These are phyloP conservation scores for Pseudogymnoascus sp. DNA, from an alignment of 2,329 filamentous ascomycete species.

Conservation along the genomic window DNA sequence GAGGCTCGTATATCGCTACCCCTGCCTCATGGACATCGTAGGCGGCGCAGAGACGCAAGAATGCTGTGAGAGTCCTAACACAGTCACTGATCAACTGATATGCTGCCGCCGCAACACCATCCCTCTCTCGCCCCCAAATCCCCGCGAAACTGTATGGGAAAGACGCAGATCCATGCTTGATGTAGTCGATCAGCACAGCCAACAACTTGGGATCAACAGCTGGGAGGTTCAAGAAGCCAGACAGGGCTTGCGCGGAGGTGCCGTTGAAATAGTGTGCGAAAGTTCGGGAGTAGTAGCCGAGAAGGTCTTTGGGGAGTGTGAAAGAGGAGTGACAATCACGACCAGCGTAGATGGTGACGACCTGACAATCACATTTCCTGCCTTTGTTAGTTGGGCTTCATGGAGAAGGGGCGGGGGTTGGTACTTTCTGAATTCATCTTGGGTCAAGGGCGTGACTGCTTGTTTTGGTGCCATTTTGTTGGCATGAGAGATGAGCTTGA, in stretches of 20 bases:
- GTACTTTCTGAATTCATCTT: background rate
- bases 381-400: background rate
- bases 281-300: background rate
- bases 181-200: background rate
- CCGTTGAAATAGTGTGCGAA: constrained; percentile 1
- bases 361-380: background rate
- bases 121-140: background rate
- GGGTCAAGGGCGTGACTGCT: background rate
- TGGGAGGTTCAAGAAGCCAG: background rate
- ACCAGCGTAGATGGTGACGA: constrained; percentile 4
- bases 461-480: background rate
- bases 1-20: background rate
- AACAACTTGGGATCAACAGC: background rate
- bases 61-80: background rate
- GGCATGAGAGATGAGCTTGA: background rate
- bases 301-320: background rate
- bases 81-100: background rate
- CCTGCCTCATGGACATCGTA: constrained; percentile 2
- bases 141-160: background rate
- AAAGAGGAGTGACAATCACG: background rate
- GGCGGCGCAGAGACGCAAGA: background rate
- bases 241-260: background rate
- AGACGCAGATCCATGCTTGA: background rate
- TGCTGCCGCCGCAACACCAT: background rate
- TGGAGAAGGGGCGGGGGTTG: background rate